A percentile compares a stretch with the other conserved stretches of the same genome.
Evolutionary conservation across 345 rosid species (phyloP).

Genomic region (Rhizophora mangle): DNA sequence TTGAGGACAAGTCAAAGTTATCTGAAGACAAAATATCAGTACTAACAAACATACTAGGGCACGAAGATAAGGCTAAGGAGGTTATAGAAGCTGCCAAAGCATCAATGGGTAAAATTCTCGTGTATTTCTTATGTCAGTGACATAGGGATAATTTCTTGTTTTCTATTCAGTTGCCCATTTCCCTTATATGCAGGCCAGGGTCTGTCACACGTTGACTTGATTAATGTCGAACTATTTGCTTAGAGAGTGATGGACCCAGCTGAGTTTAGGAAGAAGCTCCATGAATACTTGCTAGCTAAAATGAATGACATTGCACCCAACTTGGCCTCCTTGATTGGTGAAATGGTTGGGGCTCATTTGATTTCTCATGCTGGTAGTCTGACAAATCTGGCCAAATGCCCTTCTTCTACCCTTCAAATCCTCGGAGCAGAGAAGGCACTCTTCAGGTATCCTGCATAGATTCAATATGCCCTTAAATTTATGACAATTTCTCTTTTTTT

Average conservation of each 20-base stretch:
- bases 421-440: slow-evolving; percentile 96
- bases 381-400: slow-evolving; percentile 92
- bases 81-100: slow-evolving; percentile 90
- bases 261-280: slow-evolving; percentile 79
- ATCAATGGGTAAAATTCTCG: slow-evolving; percentile 69
- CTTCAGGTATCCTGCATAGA: slow-evolving; percentile 58
- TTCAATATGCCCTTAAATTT: background rate
- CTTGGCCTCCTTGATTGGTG: slow-evolving; percentile 86
- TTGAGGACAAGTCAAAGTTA: slow-evolving; percentile 68
- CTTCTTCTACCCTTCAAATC: slow-evolving; percentile 96
- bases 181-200: slow-evolving; percentile 63
- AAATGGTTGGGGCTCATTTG: slow-evolving; percentile 84
- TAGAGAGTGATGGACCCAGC: slow-evolving; percentile 78
- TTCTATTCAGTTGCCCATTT: slow-evolving; percentile 6
- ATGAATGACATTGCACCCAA: slow-evolving; percentile 96
- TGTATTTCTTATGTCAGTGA: background rate
- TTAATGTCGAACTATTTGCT: slow-evolving; percentile 77
- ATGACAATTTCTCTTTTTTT: no score
- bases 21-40: slow-evolving; percentile 54
- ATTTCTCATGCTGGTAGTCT: slow-evolving; percentile 99
- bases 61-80: slow-evolving; percentile 90
- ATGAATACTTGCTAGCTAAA: slow-evolving; percentile 75
- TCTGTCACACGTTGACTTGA: slow-evolving; percentile 71
- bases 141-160: background rate
- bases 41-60: slow-evolving; percentile 69